Evolutionary conservation across 805 yeast species (phyloP), one percentile per base, ranked within the genome.

Genomic region (Candida incommunis): DNA sequence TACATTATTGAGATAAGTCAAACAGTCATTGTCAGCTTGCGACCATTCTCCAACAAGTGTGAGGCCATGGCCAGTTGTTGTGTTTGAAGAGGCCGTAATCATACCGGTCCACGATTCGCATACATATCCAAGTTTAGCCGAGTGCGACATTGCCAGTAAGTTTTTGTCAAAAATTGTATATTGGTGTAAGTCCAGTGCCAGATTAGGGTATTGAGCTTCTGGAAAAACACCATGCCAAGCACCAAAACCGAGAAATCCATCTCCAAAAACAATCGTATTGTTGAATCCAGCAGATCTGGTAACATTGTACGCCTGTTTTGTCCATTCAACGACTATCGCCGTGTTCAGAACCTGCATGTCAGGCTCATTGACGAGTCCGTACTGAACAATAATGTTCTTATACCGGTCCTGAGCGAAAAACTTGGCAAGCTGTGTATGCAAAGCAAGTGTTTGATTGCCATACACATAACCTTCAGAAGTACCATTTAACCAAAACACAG

Each of bases 21-120:
- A 75, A 67, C 95, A 85, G 65, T 86, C 95, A 2, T 90, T 83
- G 54, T 84, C 73, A 1, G 95, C 95, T 29, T 84, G 88, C 22
- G 80, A 67, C 81, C 86, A 85, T 64, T 85, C 94, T 50, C 94
- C 95, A 31, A 76, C 72, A 34, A 85, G 64, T 2, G 62, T 56
- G n/a, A 53, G 73, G 68, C 82, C 86, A 76, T 63, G 81, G 82
- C 57, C 70, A 55, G 63, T 79, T 79, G 22, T 50, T 45, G 23
- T 55, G 80, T 56, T 55, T 72, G 86, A 40, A 69, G 74, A 53
- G 71, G 78, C 45, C 76, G 67, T 43, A 66, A 48, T 61, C 75
- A 68, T 44, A 60, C 54, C 53, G 75, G 67, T 61, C 83, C 84
- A 49, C 66, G 74, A 41, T 66, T 63, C 35, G 78, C 74, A 61